These are phyloP conservation scores for Cucurbita moschata DNA, from an alignment of 306 rosid species.

Conservation along the genomic window DNA sequence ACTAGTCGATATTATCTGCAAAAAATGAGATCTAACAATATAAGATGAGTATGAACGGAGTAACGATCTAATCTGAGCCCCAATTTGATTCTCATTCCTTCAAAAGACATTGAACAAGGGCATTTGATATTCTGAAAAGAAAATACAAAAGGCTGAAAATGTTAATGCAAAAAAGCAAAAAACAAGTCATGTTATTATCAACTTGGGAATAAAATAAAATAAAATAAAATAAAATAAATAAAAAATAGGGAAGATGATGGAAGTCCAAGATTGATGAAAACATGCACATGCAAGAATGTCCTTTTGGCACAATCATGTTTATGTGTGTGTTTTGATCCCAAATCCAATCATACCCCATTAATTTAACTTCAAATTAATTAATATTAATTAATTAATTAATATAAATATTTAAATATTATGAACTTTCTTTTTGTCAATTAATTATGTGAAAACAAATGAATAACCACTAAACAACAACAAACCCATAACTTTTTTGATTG, in stretches of 20 bases:
- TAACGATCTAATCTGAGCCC: neutral
- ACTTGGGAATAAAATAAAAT: neutral
- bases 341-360: conserved; percentile 5
- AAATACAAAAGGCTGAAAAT: neutral
- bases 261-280: neutral
- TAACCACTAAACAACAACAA: conserved; percentile 3
- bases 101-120: neutral
- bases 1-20: too few species aligned
- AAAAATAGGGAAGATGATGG: neutral
- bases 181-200: neutral
- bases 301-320: conserved; percentile 4
- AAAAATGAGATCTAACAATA: neutral
- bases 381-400: too few species aligned
- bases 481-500: neutral
- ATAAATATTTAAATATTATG: too few species aligned
- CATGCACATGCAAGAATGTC: conserved; percentile 9
- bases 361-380: neutral
- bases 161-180: neutral
- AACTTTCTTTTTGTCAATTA: neutral
- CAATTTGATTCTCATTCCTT: neutral
- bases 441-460: neutral
- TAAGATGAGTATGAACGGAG: neutral
- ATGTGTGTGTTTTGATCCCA: conserved; percentile 6
- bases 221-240: neutral
- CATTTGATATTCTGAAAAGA: neutral